Conservation (phyloP, 164 flowering plant genomes). For the Tetracentron sinense region DNA sequence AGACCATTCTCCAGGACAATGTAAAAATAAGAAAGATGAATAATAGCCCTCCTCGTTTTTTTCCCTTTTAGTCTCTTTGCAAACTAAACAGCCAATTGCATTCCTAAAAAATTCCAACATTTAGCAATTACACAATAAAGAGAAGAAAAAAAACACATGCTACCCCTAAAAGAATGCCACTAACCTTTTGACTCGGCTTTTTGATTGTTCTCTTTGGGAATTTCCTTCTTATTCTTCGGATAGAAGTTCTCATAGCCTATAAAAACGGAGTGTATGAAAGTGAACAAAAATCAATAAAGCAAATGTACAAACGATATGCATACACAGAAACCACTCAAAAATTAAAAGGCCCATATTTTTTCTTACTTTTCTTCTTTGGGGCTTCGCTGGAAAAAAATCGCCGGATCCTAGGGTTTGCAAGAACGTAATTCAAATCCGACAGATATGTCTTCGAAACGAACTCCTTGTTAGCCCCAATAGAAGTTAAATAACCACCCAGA, state of each 20-base stretch:
- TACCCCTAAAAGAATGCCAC: not conserved
- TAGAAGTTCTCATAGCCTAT: conserved; percentile 79
- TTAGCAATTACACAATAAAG: not conserved
- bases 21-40: too few relatives aligned
- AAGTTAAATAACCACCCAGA: conserved; percentile 51
- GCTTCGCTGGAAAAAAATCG: conserved; percentile 62
- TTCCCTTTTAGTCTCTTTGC: too few relatives aligned
- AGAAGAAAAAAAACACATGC: not conserved
- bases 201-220: conserved; percentile 57
- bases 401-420: conserved; percentile 45
- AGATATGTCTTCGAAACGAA: conserved; percentile 15
- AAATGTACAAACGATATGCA: not conserved
- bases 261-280: conserved; percentile 5
- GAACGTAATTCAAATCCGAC: conserved; percentile 34
- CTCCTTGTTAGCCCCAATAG: conserved; percentile 35
- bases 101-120: not conserved
- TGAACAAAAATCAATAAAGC: not conserved
- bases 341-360: not conserved
- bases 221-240: conserved; percentile 73
- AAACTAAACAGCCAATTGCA: not conserved
- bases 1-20: too few relatives aligned
- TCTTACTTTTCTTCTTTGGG: conserved; percentile 80
- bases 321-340: too few relatives aligned
- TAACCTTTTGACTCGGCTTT: conserved; percentile 74
- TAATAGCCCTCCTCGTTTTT: too few relatives aligned